Percentiles rank a stretch among this genome's conserved stretches.
Conservation (phyloP, 2,329 filamentous ascomycete species). For the Periglandula ipomoeae region DNA sequence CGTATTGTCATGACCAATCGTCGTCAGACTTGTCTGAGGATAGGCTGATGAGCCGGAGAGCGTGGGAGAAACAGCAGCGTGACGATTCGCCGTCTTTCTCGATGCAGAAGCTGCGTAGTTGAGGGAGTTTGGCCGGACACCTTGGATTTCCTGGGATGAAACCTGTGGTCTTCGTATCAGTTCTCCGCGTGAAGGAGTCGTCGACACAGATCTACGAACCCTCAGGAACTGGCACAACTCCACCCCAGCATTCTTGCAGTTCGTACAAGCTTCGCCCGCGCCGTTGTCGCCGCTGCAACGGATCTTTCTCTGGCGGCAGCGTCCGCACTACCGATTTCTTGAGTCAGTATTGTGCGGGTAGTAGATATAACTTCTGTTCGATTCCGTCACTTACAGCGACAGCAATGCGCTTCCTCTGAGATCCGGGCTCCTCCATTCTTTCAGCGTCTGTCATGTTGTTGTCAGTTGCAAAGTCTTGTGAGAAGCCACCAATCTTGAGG, state of each 20-base stretch:
- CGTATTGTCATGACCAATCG: constrained; percentile 2
- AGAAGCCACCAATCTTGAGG: background rate
- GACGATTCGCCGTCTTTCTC: constrained; percentile 21
- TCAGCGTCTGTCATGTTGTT: constrained; percentile 5
- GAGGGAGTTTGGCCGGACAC: constrained; percentile 17
- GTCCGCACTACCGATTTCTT: constrained; percentile 56
- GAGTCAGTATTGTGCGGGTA: too few relatives aligned
- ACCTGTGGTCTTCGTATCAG: constrained; percentile 13
- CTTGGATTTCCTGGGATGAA: constrained; percentile 21
- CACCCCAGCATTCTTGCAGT: constrained; percentile 67
- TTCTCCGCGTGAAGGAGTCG: background rate
- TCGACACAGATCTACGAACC: constrained; percentile 38
- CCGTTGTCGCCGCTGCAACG: constrained; percentile 81
- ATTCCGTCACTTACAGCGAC: constrained; percentile 41
- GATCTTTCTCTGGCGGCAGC: constrained; percentile 91
- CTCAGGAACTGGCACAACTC: constrained; percentile 71
- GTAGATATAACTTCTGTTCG: too few relatives aligned
- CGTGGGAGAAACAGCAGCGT: constrained; percentile 10
- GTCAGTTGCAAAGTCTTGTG: background rate
- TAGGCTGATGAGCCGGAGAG: background rate
- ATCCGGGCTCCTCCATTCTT: constrained; percentile 26
- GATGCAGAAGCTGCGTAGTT: constrained; percentile 22
- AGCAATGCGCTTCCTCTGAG: constrained; percentile 48
- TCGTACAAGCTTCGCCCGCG: constrained; percentile 67
- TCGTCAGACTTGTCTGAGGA: background rate